Conservation (phyloP, 2,329 filamentous ascomycete genomes). For the Aureobasidium vineae region DNA sequence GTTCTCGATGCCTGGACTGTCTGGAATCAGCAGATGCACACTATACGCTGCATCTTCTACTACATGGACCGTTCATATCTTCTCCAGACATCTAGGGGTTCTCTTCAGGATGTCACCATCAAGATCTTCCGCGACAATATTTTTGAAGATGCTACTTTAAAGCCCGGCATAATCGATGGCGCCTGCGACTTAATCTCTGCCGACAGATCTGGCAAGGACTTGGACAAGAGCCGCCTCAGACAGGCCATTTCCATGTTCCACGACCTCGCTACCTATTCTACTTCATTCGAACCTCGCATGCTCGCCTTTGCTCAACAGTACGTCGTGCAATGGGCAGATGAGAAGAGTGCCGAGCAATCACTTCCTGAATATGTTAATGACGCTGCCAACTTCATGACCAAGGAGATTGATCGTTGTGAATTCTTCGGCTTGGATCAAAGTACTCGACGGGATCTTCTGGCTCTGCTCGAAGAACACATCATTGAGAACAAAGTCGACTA, state of each 20-base stretch:
- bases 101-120: constrained; percentile 79
- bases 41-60: constrained; percentile 85
- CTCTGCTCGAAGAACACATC: constrained; percentile 68
- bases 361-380: constrained; percentile 74
- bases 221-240: constrained; percentile 65
- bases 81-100: constrained; percentile 67
- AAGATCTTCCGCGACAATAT: constrained; percentile 67
- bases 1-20: constrained; percentile 66
- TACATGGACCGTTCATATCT: constrained; percentile 91
- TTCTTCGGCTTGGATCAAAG: constrained; percentile 77
- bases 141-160: constrained; percentile 54
- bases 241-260: constrained; percentile 56
- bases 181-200: constrained; percentile 73
- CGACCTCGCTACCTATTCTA: constrained; percentile 42
- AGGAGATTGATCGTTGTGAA: constrained; percentile 74
- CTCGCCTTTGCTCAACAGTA: constrained; percentile 66
- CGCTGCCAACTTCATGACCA: constrained; percentile 65
- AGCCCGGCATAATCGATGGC: constrained; percentile 60
- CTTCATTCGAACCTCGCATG: constrained; percentile 74
- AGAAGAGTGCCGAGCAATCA: constrained; percentile 58
- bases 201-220: constrained; percentile 60
- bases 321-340: constrained; percentile 66
- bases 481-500: constrained; percentile 63
- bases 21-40: constrained; percentile 75
- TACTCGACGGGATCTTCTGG: constrained; percentile 74